Percentiles rank a stretch among this genome's conserved stretches.
These are phyloP conservation scores for Acacia confusa DNA, from an alignment of 306 rosid species.

Conservation along the genomic window DNA sequence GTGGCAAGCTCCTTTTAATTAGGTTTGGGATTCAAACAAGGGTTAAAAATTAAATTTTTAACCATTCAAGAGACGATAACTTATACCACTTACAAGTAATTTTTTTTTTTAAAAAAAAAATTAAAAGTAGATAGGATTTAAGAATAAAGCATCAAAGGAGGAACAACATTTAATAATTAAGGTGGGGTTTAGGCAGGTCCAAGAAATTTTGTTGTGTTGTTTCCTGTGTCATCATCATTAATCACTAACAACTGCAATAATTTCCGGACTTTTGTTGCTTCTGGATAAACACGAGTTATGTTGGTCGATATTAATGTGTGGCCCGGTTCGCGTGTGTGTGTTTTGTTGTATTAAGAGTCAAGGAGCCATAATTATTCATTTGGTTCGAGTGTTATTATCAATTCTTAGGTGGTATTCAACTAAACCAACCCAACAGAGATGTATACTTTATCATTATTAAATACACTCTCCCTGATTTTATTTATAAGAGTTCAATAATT, in stretches of 20 bases:
- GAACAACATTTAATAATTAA: neutral
- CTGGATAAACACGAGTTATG: constrained; percentile 20
- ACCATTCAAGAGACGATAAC: no score
- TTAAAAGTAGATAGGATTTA: neutral
- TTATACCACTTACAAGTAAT: no score
- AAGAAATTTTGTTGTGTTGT: constrained; percentile 31
- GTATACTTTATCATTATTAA: neutral
- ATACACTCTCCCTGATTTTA: rapidly evolving
- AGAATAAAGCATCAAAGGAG: neutral
- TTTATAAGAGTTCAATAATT: no score
- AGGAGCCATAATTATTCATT: neutral
- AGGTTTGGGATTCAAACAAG: no score
- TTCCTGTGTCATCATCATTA: constrained; percentile 6
- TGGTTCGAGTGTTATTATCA: constrained; percentile 35
- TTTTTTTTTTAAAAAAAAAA: no score
- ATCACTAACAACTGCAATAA: constrained; percentile 47
- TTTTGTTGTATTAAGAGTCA: neutral
- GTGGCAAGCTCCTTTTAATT: no score
- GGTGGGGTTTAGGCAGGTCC: constrained; percentile 20
- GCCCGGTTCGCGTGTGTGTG: neutral
- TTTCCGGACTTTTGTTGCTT: constrained; percentile 37
- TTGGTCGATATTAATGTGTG: constrained; percentile 2
- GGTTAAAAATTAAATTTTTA: no score
- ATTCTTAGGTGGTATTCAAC: constrained; percentile 53
- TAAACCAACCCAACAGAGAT: constrained; percentile 9